Evolutionary conservation across 306 rosid genomes (phyloP).

Genomic region (Sicyos edulis): DNA sequence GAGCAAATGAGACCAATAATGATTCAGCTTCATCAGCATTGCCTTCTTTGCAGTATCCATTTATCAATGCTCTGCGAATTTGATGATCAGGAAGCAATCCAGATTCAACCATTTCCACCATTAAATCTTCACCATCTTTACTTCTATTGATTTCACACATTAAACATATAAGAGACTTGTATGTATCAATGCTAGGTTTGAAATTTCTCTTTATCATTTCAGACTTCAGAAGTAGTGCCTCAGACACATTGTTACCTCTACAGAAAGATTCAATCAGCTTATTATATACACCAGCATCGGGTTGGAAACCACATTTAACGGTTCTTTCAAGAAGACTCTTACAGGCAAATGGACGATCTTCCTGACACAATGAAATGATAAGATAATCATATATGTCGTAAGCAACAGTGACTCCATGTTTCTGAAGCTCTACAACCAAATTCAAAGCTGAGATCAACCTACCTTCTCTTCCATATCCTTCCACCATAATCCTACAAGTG

Average conservation of each 20-base stretch:
- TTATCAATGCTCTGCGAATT: constrained; percentile 45
- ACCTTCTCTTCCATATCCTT: constrained; percentile 63
- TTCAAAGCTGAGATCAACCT: constrained; percentile 65
- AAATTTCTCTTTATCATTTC: constrained; percentile 36
- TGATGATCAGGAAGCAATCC: constrained; percentile 48
- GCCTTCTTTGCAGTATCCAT: constrained; percentile 57
- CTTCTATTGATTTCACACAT: constrained; percentile 45
- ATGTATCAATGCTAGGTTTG: constrained; percentile 38
- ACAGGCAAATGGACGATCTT: constrained; percentile 77
- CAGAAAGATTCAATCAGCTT: constrained; percentile 56
- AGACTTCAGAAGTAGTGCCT: constrained; percentile 47
- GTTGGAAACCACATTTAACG: constrained; percentile 39
- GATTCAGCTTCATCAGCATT: constrained; percentile 54
- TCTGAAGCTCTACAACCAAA: constrained; percentile 62
- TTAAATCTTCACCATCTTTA: constrained; percentile 46
- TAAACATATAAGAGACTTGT: constrained; percentile 46
- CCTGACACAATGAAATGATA: constrained; percentile 49
- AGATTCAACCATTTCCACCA: constrained; percentile 56
- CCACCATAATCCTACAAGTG: constrained; percentile 53
- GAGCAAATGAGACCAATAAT: constrained; percentile 47
- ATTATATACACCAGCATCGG: constrained; percentile 35
- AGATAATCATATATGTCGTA: constrained; percentile 46
- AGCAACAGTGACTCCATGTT: constrained; percentile 39
- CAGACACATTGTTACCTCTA: constrained; percentile 35
- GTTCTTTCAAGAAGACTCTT: constrained; percentile 57